Base-by-base conservation (phyloP, 768 basidiomycete species). In the Cystoderma amianthinum region DNA sequence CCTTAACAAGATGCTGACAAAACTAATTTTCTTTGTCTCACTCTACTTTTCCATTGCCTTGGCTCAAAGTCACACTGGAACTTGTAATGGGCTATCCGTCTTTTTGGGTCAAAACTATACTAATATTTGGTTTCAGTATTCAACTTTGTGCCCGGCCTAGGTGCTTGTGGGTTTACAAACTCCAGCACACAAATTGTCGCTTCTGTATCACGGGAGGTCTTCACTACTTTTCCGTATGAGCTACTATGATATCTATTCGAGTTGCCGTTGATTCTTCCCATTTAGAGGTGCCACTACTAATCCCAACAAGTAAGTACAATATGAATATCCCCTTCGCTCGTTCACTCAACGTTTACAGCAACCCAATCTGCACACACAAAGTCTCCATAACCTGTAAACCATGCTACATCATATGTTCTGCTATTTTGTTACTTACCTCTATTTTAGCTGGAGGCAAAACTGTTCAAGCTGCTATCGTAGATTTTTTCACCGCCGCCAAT, bases 111-210 rank as follows among this genome's bases (percentile, higher is more conserved):
- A n/a, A n/a, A n/a, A n/a, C n/a, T n/a, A 6, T 24, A 30, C 11
- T 25, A 13, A 22, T 16, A 28, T 18, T 19, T 20, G 19, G 7
- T 13, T 15, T 6, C 28, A 66, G 62, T 63, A 25, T 66, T 63
- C 52, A 48, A 51, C 25, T 67, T 65, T 47, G 45, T 36, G 3
- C 60, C 63, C 13, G 62, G 57, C 13, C 54, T 62, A 21, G 67
- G 67, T 15, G 65, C 67, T 1, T 69, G 67, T 39, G 67, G 65
- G 6, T 56, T 57, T 46, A 61, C 59, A 13, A 68, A 67, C 50
- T 59, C 50, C 3, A 54, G 43, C 28, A 21, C 48, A 12, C 60
- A 68, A 41, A 36, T 49, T 30, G 62, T 68, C 24, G 67, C 60
- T 4, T 65, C 67, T 1, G 65, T 68, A 15, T 63, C 67, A 1